These are phyloP conservation scores for Stachybotrys elegans DNA, from an alignment of 2,329 filamentous ascomycete species.

Conservation along the genomic window DNA sequence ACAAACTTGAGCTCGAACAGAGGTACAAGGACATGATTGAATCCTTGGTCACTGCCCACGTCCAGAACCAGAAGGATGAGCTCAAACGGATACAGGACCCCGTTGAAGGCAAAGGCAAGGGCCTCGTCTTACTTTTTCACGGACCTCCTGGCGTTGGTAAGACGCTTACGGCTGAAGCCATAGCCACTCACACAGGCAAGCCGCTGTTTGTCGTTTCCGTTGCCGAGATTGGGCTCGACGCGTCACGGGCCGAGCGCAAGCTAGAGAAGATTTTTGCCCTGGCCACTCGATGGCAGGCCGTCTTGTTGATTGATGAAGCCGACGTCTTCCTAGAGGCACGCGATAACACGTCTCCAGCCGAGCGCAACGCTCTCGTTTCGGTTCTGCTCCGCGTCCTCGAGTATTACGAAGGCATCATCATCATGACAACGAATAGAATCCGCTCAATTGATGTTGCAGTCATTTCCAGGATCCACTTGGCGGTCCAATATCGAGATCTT, in stretches of 20 bases:
- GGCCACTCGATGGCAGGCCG: not conserved
- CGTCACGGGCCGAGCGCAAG: not conserved
- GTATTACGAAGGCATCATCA: not conserved
- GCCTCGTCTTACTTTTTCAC: not conserved
- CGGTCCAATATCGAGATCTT: not conserved
- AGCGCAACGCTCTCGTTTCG: not conserved
- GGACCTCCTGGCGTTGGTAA: not conserved
- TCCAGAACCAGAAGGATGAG: not conserved
- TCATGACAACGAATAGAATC: not conserved
- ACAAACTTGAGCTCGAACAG: not conserved
- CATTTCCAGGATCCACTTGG: not conserved
- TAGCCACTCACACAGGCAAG: not conserved
- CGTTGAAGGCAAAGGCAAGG: not conserved
- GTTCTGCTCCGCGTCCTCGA: not conserved
- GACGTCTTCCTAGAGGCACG: not conserved
- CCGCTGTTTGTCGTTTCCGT: not conserved
- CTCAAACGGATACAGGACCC: not conserved
- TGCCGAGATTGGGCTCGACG: not conserved
- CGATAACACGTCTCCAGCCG: not conserved
- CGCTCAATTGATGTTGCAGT: not conserved
- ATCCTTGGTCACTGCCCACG: not conserved
- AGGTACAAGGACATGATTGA: not conserved
- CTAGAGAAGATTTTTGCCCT: not conserved
- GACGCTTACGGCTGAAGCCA: not conserved
- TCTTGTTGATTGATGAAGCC: not conserved